A percentile compares a stretch with the other conserved stretches of the same genome.
These are phyloP conservation scores for Parastagonospora avenae DNA, from an alignment of 2,329 filamentous ascomycete genomes.

Conservation along the genomic window DNA sequence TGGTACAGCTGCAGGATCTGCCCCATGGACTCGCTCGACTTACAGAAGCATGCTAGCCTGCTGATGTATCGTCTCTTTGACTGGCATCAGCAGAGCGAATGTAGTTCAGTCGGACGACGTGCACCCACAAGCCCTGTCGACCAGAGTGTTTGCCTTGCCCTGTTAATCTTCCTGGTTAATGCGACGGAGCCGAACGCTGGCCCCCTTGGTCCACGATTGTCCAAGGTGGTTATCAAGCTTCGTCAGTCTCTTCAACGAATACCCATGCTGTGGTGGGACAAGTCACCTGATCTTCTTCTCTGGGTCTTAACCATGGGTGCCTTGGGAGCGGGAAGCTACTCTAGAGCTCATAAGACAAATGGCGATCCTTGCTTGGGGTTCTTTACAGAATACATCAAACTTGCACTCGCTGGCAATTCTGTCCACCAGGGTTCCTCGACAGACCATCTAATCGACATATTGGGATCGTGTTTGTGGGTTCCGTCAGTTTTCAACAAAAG, in stretches of 20 bases:
- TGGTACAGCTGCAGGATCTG: constrained; percentile 24
- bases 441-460: constrained; percentile 19
- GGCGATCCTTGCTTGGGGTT: constrained; percentile 11
- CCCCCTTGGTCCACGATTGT: constrained; percentile 19
- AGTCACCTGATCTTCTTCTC: constrained; percentile 27
- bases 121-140: constrained; percentile 16
- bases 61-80: constrained; percentile 33
- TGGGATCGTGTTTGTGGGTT: constrained; percentile 29
- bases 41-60: constrained; percentile 37
- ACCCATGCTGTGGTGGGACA: constrained; percentile 24
- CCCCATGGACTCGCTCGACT: constrained; percentile 31
- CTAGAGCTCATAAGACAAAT: constrained; percentile 1
- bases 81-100: constrained; percentile 31
- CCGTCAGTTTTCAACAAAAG: constrained; percentile 24
- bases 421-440: constrained; percentile 8
- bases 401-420: constrained; percentile 12
- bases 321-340: constrained; percentile 22
- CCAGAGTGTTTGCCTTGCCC: constrained; percentile 32
- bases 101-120: neutral
- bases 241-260: constrained; percentile 17
- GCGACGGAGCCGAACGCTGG: constrained; percentile 24
- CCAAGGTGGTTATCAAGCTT: constrained; percentile 29
- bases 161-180: constrained; percentile 32
- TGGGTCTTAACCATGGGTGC: constrained; percentile 40
- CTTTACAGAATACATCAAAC: constrained; percentile 23